These are phyloP conservation scores for Penicillium parvum DNA, from an alignment of 495 filamentous ascomycete species.

Conservation along the genomic window DNA sequence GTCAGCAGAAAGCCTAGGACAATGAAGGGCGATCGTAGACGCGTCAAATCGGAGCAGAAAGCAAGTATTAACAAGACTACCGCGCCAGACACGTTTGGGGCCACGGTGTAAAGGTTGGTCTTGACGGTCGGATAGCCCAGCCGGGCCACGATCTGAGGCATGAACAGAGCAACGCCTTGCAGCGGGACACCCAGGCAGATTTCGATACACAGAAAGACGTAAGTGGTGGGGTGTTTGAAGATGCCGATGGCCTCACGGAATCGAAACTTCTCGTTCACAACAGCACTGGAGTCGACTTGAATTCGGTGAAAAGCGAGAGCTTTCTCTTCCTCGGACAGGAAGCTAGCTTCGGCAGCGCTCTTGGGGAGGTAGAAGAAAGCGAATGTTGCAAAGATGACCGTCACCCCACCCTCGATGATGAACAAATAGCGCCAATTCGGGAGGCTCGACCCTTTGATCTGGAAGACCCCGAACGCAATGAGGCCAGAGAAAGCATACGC, in stretches of 20 bases:
- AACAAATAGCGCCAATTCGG: conserved; percentile 70
- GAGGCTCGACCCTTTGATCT: conserved; percentile 50
- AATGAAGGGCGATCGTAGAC: conserved; percentile 66
- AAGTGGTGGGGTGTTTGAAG: conserved; percentile 56
- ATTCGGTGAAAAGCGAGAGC: conserved; percentile 64
- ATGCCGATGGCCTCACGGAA: conserved; percentile 57
- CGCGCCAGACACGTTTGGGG: conserved; percentile 62
- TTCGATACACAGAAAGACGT: conserved; percentile 60
- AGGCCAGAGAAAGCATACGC: conserved; percentile 68
- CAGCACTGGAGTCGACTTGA: conserved; percentile 61
- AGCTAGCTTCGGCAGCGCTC: conserved; percentile 55
- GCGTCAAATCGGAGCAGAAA: conserved; percentile 56
- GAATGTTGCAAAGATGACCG: conserved; percentile 59
- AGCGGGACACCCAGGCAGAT: conserved; percentile 70
- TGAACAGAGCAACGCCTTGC: conserved; percentile 61
- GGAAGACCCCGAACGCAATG: conserved; percentile 69
- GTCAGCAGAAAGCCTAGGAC: conserved; percentile 65
- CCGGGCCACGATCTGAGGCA: conserved; percentile 64
- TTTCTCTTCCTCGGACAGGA: conserved; percentile 59
- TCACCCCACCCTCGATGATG: conserved; percentile 63
- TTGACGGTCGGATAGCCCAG: conserved; percentile 59
- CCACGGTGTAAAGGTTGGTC: conserved; percentile 72
- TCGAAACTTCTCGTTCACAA: conserved; percentile 65
- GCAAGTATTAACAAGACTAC: conserved; percentile 63
- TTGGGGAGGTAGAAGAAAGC: conserved; percentile 63